These are phyloP conservation scores for Puccinia triticina DNA, from an alignment of 1,284 basidiomycete genomes.

Conservation along the genomic window DNA sequence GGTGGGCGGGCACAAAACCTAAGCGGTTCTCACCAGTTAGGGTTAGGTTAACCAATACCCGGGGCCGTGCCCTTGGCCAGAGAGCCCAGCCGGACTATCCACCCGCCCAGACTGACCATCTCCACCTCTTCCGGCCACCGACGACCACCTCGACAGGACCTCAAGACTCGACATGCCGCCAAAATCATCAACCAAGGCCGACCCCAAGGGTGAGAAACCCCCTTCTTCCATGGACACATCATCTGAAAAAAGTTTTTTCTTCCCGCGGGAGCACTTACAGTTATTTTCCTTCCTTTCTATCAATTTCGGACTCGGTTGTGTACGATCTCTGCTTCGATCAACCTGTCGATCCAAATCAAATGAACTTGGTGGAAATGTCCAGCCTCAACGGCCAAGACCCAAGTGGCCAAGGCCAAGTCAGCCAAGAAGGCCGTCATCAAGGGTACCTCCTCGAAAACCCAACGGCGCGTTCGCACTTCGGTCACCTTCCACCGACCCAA, in stretches of 20 bases:
- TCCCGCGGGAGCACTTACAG: not conserved
- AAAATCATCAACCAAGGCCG: slow-evolving; percentile 38
- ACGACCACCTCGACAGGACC: slow-evolving; percentile 10
- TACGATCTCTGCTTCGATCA: not conserved
- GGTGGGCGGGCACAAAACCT: slow-evolving; percentile 28
- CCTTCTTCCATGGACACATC: not conserved
- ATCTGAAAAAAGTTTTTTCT: not conserved
- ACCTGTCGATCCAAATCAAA: not conserved
- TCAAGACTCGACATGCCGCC: slow-evolving; percentile 45
- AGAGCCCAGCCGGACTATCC: not conserved
- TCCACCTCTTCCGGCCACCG: not conserved
- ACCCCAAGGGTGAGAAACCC: slow-evolving; percentile 30
- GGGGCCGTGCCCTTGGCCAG: not conserved
- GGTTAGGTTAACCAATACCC: not conserved
- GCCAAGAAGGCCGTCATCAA: slow-evolving; percentile 50
- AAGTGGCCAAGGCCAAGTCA: slow-evolving; percentile 51
- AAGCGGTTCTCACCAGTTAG: slow-evolving; percentile 45
- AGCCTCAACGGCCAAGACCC: slow-evolving; percentile 50
- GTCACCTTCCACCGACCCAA: slow-evolving; percentile 68
- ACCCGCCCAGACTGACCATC: not conserved
- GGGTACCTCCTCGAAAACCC: slow-evolving; percentile 44
- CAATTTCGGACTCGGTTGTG: not conserved
- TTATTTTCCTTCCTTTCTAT: not conserved
- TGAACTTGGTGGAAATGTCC: not conserved
- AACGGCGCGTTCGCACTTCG: slow-evolving; percentile 54